A percentile compares a stretch with the other conserved stretches of the same genome.
Conservation (phyloP, 345 rosid genomes). For the Boechera retrofracta region DNA sequence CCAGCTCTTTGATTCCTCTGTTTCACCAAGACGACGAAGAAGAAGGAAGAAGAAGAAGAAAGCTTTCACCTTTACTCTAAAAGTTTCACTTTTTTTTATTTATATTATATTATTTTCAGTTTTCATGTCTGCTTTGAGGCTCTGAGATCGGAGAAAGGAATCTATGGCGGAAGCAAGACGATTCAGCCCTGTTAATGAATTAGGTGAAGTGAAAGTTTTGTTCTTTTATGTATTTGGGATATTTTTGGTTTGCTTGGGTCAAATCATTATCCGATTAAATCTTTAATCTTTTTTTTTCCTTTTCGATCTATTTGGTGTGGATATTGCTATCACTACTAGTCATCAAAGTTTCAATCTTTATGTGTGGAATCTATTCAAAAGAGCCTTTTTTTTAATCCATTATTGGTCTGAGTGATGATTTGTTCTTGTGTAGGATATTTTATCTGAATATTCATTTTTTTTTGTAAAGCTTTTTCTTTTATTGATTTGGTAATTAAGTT, state of each 20-base stretch:
- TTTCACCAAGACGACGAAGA: conserved; percentile 8
- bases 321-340: neutral
- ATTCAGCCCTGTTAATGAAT: conserved; percentile 38
- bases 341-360: conserved; percentile 25
- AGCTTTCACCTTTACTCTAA: conserved; percentile 34
- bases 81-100: neutral
- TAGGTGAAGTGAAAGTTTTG: conserved; percentile 38
- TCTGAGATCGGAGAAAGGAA: conserved; percentile 33
- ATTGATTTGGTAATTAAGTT: conserved; percentile 18
- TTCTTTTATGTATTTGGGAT: neutral
- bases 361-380: conserved; percentile 17
- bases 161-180: conserved; percentile 48
- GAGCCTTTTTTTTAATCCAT: neutral
- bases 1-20: conserved; percentile 29
- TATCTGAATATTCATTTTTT: conserved; percentile 35
- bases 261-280: conserved; percentile 12
- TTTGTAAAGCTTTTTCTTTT: neutral
- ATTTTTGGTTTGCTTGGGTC: conserved; percentile 7
- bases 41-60: conserved; percentile 13
- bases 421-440: conserved; percentile 28
- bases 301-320: conserved; percentile 19
- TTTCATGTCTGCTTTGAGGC: conserved; percentile 36
- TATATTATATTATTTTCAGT: neutral
- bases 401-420: conserved; percentile 22
- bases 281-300: neutral